Conservation (phyloP, 768 basidiomycete species). For the Sistotremastrum niveocremeum region DNA sequence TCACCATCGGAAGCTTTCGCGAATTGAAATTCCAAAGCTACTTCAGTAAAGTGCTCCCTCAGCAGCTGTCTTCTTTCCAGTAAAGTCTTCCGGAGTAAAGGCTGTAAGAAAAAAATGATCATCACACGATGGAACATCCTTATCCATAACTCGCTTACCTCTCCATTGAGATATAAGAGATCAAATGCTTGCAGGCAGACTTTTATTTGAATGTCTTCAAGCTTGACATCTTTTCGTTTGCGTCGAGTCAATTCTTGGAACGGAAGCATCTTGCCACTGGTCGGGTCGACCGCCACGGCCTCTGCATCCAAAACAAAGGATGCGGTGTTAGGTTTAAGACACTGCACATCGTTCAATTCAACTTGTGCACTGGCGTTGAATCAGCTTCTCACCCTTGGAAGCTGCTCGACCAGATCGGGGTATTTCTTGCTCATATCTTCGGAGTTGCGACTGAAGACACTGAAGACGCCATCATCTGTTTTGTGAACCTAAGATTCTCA, state of each 20-base stretch:
- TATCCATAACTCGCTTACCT: conserved; percentile 41
- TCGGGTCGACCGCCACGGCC: conserved; percentile 87
- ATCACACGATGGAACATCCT: neutral
- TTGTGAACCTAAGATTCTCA: conserved; percentile 53
- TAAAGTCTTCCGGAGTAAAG: conserved; percentile 67
- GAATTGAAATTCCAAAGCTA: conserved; percentile 85
- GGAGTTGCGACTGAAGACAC: conserved; percentile 94
- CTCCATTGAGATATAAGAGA: conserved; percentile 89
- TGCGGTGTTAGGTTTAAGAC: conserved; percentile 67
- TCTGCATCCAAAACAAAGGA: conserved; percentile 95
- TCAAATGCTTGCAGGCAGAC: conserved; percentile 97
- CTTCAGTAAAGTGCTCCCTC: conserved; percentile 62
- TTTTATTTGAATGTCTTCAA: conserved; percentile 93
- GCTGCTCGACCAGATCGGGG: conserved; percentile 91
- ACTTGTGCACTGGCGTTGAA: neutral
- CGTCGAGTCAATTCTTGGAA: conserved; percentile 94
- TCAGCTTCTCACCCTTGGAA: conserved; percentile 50
- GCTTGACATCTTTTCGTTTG: conserved; percentile 95
- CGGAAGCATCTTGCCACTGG: conserved; percentile 77
- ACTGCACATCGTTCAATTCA: conserved; percentile 31
- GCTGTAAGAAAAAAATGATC: conserved; percentile 29
- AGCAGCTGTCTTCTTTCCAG: conserved; percentile 66
- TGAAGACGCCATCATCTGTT: conserved; percentile 66
- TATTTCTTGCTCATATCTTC: conserved; percentile 99
- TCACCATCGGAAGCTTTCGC: conserved; percentile 85